Percentiles rank a stretch among this genome's conserved stretches.
phyloP scores from a whole-genome alignment of 1,284 basidiomycete genomes.

The Phellinidium pouzarii region DNA sequence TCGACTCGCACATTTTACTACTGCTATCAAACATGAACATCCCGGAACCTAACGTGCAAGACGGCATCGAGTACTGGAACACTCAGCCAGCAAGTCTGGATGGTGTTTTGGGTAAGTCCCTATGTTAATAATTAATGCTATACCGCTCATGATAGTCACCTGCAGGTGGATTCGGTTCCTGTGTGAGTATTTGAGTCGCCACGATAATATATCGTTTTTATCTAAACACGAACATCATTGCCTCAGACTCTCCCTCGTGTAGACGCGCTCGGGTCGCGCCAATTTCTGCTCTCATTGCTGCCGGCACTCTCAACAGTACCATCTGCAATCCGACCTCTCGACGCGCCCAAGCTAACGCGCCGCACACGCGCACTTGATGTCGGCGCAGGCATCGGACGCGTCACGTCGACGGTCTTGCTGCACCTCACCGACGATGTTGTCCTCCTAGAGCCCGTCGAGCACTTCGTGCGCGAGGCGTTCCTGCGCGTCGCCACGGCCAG shows the following conservation, averaged over 20 bases:
- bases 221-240: slow-evolving; percentile 8
- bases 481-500: slow-evolving; percentile 28
- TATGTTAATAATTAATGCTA: neutral
- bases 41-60: slow-evolving; percentile 45
- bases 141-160: slow-evolving; percentile 16
- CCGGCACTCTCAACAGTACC: slow-evolving; percentile 74
- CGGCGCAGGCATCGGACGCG: slow-evolving; percentile 87
- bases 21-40: slow-evolving; percentile 9
- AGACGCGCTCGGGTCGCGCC: slow-evolving; percentile 82
- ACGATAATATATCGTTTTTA: slow-evolving; percentile 19
- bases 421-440: slow-evolving; percentile 82
- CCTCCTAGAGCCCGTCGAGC: slow-evolving; percentile 78
- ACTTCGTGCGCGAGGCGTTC: slow-evolving; percentile 71
- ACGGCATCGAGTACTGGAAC: slow-evolving; percentile 74
- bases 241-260: slow-evolving; percentile 78
- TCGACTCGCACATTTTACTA: neutral
- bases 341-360: slow-evolving; percentile 24
- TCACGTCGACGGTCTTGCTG: slow-evolving; percentile 79
- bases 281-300: slow-evolving; percentile 74
- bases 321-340: slow-evolving; percentile 52
- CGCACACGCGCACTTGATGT: slow-evolving; percentile 80
- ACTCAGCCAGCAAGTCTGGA: slow-evolving; percentile 66
- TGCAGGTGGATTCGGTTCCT: slow-evolving; percentile 65
- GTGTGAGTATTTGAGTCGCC: slow-evolving; percentile 42
- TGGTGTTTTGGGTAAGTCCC: slow-evolving; percentile 53